A percentile compares a stretch with the other conserved stretches of the same genome.
Evolutionary conservation across 2,329 filamentous ascomycete species (phyloP).

Genomic region (Colletotrichum trifolii): DNA sequence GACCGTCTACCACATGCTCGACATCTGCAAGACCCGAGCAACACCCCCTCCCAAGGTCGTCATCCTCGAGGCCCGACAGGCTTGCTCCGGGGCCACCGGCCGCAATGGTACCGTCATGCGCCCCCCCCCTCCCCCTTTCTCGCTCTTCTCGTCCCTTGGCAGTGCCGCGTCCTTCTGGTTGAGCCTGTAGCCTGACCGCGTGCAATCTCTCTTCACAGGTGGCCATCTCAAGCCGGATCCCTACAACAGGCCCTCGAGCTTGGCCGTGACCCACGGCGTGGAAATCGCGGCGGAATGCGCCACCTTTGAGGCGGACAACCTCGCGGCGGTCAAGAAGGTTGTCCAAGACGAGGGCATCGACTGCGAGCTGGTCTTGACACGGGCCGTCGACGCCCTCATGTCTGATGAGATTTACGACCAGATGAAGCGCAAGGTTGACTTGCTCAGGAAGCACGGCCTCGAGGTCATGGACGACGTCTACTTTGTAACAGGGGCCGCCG

Average conservation of each 20-base stretch:
- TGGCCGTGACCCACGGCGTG: constrained; percentile 57
- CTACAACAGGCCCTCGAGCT: constrained; percentile 64
- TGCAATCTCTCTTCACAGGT: constrained; percentile 55
- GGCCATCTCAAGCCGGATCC: constrained; percentile 62
- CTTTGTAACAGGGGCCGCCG: constrained; percentile 38
- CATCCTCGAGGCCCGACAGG: constrained; percentile 61
- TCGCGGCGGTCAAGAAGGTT: constrained; percentile 48
- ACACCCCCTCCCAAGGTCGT: constrained; percentile 45
- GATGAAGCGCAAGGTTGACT: constrained; percentile 44
- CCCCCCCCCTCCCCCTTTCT: too few relatives aligned
- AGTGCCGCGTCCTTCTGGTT: constrained; percentile 53
- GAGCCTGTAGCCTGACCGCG: constrained; percentile 46
- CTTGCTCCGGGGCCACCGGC: constrained; percentile 64
- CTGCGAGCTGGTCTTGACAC: constrained; percentile 56
- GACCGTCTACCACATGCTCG: constrained; percentile 37
- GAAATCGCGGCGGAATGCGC: constrained; percentile 53
- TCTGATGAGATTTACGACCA: constrained; percentile 37
- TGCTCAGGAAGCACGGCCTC: constrained; percentile 44
- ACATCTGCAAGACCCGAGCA: constrained; percentile 45
- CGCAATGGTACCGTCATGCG: constrained; percentile 55
- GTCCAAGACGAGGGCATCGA: constrained; percentile 53
- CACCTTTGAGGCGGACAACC: constrained; percentile 55
- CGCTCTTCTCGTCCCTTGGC: too few relatives aligned
- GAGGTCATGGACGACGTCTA: constrained; percentile 44
- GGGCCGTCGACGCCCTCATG: constrained; percentile 53